Evolutionary conservation across 331 rosid species (phyloP), one percentile per base, ranked within the genome.

Genomic region (Spiraea crenata): DNA sequence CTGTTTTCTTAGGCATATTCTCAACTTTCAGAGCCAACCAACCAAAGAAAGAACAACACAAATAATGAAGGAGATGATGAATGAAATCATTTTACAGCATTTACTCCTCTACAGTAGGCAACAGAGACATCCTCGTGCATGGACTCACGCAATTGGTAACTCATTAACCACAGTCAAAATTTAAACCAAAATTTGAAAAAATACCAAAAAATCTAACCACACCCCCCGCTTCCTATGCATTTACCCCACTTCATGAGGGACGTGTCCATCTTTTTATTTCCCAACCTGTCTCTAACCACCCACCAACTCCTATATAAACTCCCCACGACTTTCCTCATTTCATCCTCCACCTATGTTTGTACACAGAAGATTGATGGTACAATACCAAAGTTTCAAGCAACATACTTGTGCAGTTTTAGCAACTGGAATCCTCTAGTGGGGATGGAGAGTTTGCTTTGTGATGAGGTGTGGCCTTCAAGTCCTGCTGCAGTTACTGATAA

Each of bases 181-280:
- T 44, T 58, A 35, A 35, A 37, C 64, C 64, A 25, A 25, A 25
- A 25, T 25, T 25, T 25, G 31, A 39, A 17, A n/a, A 42, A 41
- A 4, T 20, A 1, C 42, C 48, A 50, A 50, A 50, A 16, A 31
- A 6, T 51, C 6, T n/a, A 10, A 4, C 68, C 19, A 63, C 52
- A 63, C 52, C 7, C 66, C n/a, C 4, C 39, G 1, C 76, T 48
- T 15, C 35, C 88, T 81, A 72, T 86, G 73, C 91, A 86, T 81
- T 86, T 76, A 86, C 72, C 80, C 82, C 73, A 5, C 57, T 77
- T 86, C 88, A 83, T 83, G 86, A 63, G 86, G 79, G 83, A 69
- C 80, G 84, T 78, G 83, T 77, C 73, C 80, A 38, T 44, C 74
- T 52, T 76, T 63, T 81, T 80, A 83, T 67, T 73, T 59, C 82